Evolutionary conservation across 116 monocot genomes (phyloP).

Genomic region (Dioscorea cayenensis): DNA sequence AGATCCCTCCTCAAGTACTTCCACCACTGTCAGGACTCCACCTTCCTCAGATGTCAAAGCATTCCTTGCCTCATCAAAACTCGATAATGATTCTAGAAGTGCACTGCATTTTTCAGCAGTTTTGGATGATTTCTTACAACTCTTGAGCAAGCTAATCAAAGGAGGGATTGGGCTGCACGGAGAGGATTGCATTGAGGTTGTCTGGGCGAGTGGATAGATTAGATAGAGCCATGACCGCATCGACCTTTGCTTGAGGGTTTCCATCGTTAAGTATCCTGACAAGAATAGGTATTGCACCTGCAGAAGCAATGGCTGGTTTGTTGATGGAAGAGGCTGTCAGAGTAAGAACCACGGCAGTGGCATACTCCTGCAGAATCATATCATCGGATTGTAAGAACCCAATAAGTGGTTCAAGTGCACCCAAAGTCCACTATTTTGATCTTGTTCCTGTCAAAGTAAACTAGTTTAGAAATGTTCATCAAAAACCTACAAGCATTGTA

Average conservation of each 20-base stretch:
- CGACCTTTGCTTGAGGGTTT: constrained; percentile 57
- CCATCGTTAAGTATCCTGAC: constrained; percentile 44
- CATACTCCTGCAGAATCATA: constrained; percentile 58
- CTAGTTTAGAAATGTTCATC: too few species aligned
- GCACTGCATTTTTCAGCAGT: constrained; percentile 69
- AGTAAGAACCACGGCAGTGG: constrained; percentile 63
- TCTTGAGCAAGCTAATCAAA: constrained; percentile 42
- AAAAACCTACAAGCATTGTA: too few species aligned
- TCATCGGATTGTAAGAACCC: constrained; percentile 46
- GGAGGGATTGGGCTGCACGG: constrained; percentile 41
- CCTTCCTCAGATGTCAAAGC: constrained; percentile 50
- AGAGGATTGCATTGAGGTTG: constrained; percentile 35
- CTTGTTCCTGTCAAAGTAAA: constrained; percentile 61
- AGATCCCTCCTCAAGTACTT: constrained; percentile 76
- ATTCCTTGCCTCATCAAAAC: constrained; percentile 41
- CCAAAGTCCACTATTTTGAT: constrained; percentile 69
- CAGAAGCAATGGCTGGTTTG: constrained; percentile 46
- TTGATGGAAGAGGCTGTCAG: constrained; percentile 68
- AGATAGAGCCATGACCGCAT: constrained; percentile 66
- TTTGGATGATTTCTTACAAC: constrained; percentile 55
- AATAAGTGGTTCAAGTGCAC: constrained; percentile 55
- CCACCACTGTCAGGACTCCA: constrained; percentile 74
- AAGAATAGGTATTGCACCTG: constrained; percentile 53
- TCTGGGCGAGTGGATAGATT: constrained; percentile 59
- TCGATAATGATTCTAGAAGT: constrained; percentile 53